Percentiles rank a stretch among this genome's conserved stretches.
These are phyloP conservation scores for Citrullus colocynthis DNA, from an alignment of 306 rosid species.

Conservation along the genomic window DNA sequence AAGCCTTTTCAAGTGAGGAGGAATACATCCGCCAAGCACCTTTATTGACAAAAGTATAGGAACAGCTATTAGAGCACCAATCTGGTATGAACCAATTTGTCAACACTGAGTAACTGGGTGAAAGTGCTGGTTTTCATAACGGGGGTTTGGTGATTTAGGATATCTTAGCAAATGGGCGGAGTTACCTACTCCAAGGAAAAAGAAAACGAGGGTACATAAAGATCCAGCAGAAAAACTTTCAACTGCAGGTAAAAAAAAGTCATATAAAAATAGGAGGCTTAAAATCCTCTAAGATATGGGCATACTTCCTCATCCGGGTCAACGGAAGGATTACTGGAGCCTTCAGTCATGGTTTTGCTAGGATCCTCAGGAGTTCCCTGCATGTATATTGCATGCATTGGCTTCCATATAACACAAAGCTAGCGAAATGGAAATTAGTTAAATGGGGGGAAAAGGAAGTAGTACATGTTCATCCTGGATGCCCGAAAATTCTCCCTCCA, in stretches of 20 bases:
- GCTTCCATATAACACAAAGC: conserved; percentile 12
- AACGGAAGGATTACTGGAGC: conserved; percentile 34
- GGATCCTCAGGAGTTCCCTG: conserved; percentile 53
- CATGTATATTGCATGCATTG: conserved; percentile 12
- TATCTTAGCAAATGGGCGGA: not conserved
- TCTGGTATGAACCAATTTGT: not conserved
- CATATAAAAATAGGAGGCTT: not conserved
- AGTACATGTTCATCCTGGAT: conserved; percentile 53
- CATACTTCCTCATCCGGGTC: conserved; percentile 51
- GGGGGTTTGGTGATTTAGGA: not conserved
- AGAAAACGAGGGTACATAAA: not conserved
- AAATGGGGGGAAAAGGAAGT: not conserved
- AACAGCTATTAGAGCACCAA: not conserved
- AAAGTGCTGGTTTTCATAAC: not conserved
- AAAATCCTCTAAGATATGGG: not conserved
- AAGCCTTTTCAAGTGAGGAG: not conserved
- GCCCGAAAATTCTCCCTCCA: conserved; percentile 36
- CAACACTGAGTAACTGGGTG: not conserved
- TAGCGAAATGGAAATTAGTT: conserved; percentile 12
- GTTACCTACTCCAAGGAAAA: not conserved
- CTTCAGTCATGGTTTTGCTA: conserved; percentile 33
- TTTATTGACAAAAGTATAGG: not conserved
- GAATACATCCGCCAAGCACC: not conserved
- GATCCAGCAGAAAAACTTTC: not conserved
- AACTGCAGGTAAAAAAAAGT: not conserved